Evolutionary conservation across 2,329 filamentous ascomycete species (phyloP).

Genomic region (Fusarium pseudoanthophilum): DNA sequence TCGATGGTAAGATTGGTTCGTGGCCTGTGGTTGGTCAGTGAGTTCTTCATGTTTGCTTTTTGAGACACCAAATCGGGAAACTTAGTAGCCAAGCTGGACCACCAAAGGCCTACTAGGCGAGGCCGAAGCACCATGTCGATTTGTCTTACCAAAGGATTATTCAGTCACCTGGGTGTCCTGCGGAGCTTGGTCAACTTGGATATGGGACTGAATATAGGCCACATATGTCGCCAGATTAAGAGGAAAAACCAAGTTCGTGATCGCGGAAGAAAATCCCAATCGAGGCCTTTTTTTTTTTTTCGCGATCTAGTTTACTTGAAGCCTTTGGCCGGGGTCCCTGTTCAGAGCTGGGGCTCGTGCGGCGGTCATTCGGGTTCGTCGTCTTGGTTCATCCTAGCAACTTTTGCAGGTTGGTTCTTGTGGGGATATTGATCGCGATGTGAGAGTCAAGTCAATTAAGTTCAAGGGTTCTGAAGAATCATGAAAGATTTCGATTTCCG

Average conservation of each 20-base stretch:
- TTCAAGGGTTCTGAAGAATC: constrained; percentile 2
- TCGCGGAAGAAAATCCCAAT: constrained; percentile 13
- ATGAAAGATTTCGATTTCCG: background rate
- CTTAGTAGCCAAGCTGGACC: constrained; percentile 25
- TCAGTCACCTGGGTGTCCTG: constrained; percentile 1
- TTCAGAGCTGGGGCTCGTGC: constrained; percentile 38
- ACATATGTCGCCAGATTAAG: constrained; percentile 13
- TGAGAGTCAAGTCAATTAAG: constrained; percentile 18
- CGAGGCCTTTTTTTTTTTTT: constrained; percentile 21
- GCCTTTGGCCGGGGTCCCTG: constrained; percentile 35
- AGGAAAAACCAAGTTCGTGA: constrained; percentile 18
- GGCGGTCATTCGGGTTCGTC: constrained; percentile 39
- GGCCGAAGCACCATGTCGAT: constrained; percentile 17
- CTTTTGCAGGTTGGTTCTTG: constrained; percentile 12
- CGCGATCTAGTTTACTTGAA: constrained; percentile 33
- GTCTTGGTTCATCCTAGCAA: constrained; percentile 42
- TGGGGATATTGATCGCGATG: constrained; percentile 28
- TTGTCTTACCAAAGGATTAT: constrained; percentile 12
- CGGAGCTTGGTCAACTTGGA: background rate
- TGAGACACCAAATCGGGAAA: constrained; percentile 29
- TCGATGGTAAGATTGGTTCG: constrained; percentile 22
- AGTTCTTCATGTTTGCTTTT: constrained; percentile 42
- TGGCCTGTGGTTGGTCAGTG: constrained; percentile 31
- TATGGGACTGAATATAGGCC: background rate
- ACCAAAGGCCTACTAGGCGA: constrained; percentile 28